phyloP scores from a whole-genome alignment of 1,139 yeast genomes.

The Hyphopichia wangnamkhiaoensis region DNA sequence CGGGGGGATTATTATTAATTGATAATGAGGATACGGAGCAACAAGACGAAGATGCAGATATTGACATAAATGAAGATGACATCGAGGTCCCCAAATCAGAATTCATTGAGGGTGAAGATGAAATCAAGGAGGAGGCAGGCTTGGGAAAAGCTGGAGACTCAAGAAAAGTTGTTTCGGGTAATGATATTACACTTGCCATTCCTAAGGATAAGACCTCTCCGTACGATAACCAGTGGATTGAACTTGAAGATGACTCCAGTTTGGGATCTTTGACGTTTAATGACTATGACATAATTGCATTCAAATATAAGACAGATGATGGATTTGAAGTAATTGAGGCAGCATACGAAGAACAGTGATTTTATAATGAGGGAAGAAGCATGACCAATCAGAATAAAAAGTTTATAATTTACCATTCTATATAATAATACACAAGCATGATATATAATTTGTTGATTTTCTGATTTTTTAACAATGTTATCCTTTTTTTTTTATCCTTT shows the following conservation, averaged over 20 bases:
- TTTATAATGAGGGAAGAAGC: not conserved
- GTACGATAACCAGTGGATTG: constrained; percentile 43
- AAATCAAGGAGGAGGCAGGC: constrained; percentile 8
- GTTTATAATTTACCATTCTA: constrained; percentile 1
- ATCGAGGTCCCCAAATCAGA: constrained; percentile 31
- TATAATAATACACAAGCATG: constrained; percentile 3
- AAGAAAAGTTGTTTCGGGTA: constrained; percentile 10
- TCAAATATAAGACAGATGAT: constrained; percentile 37
- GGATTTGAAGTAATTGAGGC: constrained; percentile 43
- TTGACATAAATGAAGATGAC: constrained; percentile 27
- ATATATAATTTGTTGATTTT: not conserved
- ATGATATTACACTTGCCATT: constrained; percentile 37
- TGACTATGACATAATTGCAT: constrained; percentile 45
- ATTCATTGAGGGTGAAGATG: constrained; percentile 20
- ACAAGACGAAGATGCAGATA: constrained; percentile 18
- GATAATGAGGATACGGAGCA: constrained; percentile 18
- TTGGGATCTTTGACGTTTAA: constrained; percentile 28
- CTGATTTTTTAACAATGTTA: too few relatives aligned
- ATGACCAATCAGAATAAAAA: not conserved
- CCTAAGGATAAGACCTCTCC: constrained; percentile 44
- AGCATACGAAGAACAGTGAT: constrained; percentile 34
- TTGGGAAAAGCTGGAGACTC: constrained; percentile 7
- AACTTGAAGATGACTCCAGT: constrained; percentile 25
- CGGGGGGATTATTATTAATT: constrained; percentile 46
- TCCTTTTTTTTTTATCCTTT: too few relatives aligned